phyloP scores from a whole-genome alignment of 1,284 basidiomycete genomes.

The Ustilago trichophora region DNA sequence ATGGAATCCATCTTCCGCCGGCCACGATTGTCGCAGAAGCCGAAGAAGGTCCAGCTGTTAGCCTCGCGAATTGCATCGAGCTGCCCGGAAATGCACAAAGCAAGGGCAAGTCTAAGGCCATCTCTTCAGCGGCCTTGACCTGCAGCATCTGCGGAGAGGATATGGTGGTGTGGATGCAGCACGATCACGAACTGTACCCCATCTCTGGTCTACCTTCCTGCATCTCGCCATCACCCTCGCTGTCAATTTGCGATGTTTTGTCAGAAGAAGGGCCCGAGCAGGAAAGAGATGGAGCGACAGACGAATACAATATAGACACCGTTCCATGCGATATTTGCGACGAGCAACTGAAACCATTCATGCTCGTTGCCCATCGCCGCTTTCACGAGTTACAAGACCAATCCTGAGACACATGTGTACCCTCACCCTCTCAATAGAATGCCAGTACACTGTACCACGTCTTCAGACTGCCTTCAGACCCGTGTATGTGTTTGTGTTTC shows the following conservation, averaged over 20 bases:
- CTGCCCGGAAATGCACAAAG: no score
- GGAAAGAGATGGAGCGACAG: background rate
- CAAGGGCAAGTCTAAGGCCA: conserved; percentile 4
- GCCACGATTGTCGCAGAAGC: no score
- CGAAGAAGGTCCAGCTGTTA: no score
- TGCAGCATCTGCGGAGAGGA: conserved; percentile 32
- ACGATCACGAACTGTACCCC: conserved; percentile 56
- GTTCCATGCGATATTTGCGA: conserved; percentile 16
- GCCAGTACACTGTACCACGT: no score
- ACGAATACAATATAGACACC: background rate
- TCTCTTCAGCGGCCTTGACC: background rate
- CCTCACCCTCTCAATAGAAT: no score
- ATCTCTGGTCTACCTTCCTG: conserved; percentile 27
- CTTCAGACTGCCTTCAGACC: no score
- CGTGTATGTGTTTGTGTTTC: no score
- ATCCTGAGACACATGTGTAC: no score
- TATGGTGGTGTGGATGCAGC: conserved; percentile 56
- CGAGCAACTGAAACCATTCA: conserved; percentile 16
- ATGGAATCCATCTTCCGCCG: conserved; percentile 23
- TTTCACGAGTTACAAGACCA: no score
- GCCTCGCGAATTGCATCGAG: no score
- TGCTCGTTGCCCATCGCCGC: conserved; percentile 18
- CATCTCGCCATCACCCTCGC: background rate
- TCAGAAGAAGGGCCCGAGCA: background rate
- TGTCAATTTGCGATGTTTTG: background rate